phyloP scores from a whole-genome alignment of 2,329 filamentous ascomycete species.

The Sclerotinia sclerotiorum region DNA sequence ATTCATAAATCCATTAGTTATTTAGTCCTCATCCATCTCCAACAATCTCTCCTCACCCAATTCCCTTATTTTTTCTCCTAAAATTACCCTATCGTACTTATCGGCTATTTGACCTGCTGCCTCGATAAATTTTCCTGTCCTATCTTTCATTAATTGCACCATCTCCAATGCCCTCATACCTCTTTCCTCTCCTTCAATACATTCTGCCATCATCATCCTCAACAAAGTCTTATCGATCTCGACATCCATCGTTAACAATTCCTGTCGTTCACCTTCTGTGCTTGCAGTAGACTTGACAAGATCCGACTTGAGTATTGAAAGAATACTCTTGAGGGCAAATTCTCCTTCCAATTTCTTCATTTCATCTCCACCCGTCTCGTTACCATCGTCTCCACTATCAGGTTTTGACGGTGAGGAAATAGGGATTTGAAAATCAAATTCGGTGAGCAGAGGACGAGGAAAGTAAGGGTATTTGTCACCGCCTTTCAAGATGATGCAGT shows the following conservation, averaged over 20 bases:
- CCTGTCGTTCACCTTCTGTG: constrained; percentile 62
- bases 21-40: constrained; percentile 38
- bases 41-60: constrained; percentile 61
- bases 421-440: constrained; percentile 90
- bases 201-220: constrained; percentile 86
- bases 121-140: constrained; percentile 85
- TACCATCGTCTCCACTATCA: constrained; percentile 40
- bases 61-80: constrained; percentile 89
- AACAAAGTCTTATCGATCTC: constrained; percentile 88
- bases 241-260: constrained; percentile 70
- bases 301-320: constrained; percentile 74
- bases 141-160: constrained; percentile 80
- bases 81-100: constrained; percentile 74
- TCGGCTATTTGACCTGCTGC: constrained; percentile 86
- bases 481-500: constrained; percentile 98
- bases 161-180: constrained; percentile 95
- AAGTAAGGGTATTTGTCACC: constrained; percentile 92
- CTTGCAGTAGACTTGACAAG: constrained; percentile 67
- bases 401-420: constrained; percentile 56
- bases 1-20: constrained; percentile 11
- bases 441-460: constrained; percentile 81
- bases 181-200: constrained; percentile 85
- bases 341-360: constrained; percentile 71
- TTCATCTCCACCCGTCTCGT: constrained; percentile 49
- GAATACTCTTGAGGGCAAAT: constrained; percentile 72